A percentile compares a stretch with the other conserved stretches of the same genome.
phyloP scores from a whole-genome alignment of 2,329 filamentous ascomycete genomes.

The Colletotrichum incanum region DNA sequence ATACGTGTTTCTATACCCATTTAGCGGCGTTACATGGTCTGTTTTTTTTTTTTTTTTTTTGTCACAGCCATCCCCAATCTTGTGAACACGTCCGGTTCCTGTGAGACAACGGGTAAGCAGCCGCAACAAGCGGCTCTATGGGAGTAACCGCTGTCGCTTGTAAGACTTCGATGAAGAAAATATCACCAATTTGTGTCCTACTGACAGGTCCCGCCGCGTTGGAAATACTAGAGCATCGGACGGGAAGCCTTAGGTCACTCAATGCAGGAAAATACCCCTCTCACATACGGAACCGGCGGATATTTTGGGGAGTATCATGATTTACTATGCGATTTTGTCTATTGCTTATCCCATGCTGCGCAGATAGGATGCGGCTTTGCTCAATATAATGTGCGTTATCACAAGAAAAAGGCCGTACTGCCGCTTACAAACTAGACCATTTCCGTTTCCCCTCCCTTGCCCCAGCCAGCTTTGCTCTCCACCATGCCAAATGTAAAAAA shows the following conservation, averaged over 20 bases:
- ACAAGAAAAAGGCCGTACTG: constrained; percentile 31
- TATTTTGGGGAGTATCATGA: not conserved
- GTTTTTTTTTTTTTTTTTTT: not conserved
- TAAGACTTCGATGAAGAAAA: not conserved
- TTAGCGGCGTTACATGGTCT: not conserved
- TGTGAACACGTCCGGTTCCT: not conserved
- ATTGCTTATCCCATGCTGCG: constrained; percentile 32
- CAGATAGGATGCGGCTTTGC: constrained; percentile 31
- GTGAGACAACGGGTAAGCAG: not conserved
- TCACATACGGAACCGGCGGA: not conserved
- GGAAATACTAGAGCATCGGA: not conserved
- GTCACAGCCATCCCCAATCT: not conserved
- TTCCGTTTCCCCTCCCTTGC: constrained; percentile 4
- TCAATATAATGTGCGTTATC: constrained; percentile 37
- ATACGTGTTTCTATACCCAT: constrained; percentile 12
- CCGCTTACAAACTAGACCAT: constrained; percentile 37
- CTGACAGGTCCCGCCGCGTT: not conserved
- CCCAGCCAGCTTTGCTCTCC: constrained; percentile 3
- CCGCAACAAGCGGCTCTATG: not conserved
- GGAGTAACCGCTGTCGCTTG: not conserved
- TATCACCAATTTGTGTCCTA: not conserved
- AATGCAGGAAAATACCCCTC: not conserved
- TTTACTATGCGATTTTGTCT: constrained; percentile 24
- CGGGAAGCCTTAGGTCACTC: not conserved
- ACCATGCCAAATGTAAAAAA: constrained; percentile 4